These are phyloP conservation scores for Kuraishia ogatae DNA, from an alignment of 805 yeast genomes.

Conservation along the genomic window DNA sequence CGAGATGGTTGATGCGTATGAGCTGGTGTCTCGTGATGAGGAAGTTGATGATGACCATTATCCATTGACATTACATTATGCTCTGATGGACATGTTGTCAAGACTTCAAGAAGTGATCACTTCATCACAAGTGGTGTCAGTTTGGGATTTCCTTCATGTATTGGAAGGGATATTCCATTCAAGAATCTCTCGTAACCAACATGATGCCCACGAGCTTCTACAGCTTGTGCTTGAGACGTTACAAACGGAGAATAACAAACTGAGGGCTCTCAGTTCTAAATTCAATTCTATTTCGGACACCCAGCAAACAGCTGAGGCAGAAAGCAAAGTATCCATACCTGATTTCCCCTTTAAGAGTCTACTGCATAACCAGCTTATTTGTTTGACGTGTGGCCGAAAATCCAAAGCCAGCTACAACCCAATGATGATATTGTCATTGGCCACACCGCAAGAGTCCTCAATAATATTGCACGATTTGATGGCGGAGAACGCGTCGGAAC, in stretches of 20 bases:
- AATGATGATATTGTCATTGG: slow-evolving; percentile 64
- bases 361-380: slow-evolving; percentile 56
- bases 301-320: background rate
- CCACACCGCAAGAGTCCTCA: slow-evolving; percentile 50
- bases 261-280: slow-evolving; percentile 24
- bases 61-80: slow-evolving; percentile 44
- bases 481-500: slow-evolving; percentile 49
- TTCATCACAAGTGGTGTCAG: slow-evolving; percentile 48
- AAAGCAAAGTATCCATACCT: slow-evolving; percentile 27
- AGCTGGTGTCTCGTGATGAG: background rate
- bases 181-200: slow-evolving; percentile 72
- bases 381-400: slow-evolving; percentile 55
- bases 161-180: slow-evolving; percentile 68
- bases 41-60: background rate
- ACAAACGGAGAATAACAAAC: slow-evolving; percentile 47
- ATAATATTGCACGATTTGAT: slow-evolving; percentile 42
- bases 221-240: slow-evolving; percentile 75
- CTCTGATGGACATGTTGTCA: slow-evolving; percentile 40
- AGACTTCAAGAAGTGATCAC: slow-evolving; percentile 58
- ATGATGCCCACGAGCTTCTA: slow-evolving; percentile 91
- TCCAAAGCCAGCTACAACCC: slow-evolving; percentile 53
- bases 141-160: slow-evolving; percentile 70
- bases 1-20: slow-evolving; percentile 19
- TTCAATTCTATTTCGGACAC: background rate
- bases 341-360: slow-evolving; percentile 70